phyloP scores from a whole-genome alignment of 176 grass and related monocot genomes.

The Rhipidocladum racemiflorum region DNA sequence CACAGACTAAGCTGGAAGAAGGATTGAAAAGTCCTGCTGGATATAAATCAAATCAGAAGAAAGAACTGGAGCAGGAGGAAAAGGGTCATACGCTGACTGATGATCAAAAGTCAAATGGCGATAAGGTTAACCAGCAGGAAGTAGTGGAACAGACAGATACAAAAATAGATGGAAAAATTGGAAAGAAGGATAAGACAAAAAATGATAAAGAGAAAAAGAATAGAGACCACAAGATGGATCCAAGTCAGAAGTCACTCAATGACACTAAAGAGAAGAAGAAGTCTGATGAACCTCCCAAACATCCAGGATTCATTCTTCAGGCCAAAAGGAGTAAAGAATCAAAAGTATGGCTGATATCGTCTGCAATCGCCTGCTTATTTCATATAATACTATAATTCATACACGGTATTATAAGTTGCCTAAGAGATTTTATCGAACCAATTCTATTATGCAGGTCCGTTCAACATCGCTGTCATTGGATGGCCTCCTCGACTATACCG shows the following conservation, averaged over 20 bases:
- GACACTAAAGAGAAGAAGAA: conserved; percentile 70
- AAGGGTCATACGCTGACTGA: conserved; percentile 27
- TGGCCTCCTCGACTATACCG: conserved; percentile 90
- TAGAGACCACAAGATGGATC: conserved; percentile 53
- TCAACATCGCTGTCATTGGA: conserved; percentile 79
- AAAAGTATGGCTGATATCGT: conserved; percentile 59
- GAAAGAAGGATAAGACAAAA: conserved; percentile 46
- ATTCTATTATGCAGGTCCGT: conserved; percentile 60
- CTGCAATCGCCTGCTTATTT: neutral
- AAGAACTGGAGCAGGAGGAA: conserved; percentile 39
- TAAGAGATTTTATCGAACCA: conserved; percentile 6
- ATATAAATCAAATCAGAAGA: conserved; percentile 45
- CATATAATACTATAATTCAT: conserved; percentile 7
- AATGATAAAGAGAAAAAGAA: conserved; percentile 66
- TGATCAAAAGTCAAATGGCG: conserved; percentile 2
- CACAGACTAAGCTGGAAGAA: conserved; percentile 46
- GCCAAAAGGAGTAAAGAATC: conserved; percentile 65
- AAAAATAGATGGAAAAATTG: conserved; percentile 48
- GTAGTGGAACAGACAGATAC: conserved; percentile 40
- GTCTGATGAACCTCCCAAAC: conserved; percentile 70
- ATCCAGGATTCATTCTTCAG: conserved; percentile 91
- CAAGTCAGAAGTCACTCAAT: conserved; percentile 46
- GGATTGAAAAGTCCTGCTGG: conserved; percentile 39
- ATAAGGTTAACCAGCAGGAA: conserved; percentile 43
- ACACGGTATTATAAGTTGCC: neutral